Evolutionary conservation across 2,329 filamentous ascomycete genomes (phyloP), one percentile per base, ranked within the genome.

Genomic region (Trichoderma koningiopsis): DNA sequence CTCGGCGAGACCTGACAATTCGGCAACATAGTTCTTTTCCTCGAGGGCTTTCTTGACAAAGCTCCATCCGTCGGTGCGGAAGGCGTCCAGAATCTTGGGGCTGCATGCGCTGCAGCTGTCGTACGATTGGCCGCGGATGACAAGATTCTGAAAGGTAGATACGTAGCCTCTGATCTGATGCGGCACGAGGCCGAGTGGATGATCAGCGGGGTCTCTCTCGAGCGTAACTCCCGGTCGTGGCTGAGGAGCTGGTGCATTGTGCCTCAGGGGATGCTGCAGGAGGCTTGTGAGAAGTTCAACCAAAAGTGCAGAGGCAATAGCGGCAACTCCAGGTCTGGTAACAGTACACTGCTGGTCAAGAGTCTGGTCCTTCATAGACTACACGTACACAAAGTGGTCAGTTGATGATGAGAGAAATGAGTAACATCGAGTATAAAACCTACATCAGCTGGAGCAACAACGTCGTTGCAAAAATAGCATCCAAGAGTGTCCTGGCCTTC

Each of bases 381-480:
- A 75, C 60, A 70, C 33, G 22, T n/a, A 16, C 19, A 27, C 6
- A 64, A 22, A 2, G 35, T 6, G 37, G 60, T 67, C 31, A 67
- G 64, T 14, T 31, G 27, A n/a, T 29, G 16, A n/a, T 52, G 0
- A 1, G 3, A 24, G 4, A 29, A 29, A 22, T 0, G 14, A 8
- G 7, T 7, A 56, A 22, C 13, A 8, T 2, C 6, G 3, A n/a
- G 3, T 16, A 16, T 16, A 16, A 53, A 43, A 86, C 91, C 88
- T 83, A 97, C 94, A 82, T 98, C 93, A 71, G 91, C 91, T 27
- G 96, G 96, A 7, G 95, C 93, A 61, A 98, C 95, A 31, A 99
- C 95, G 78, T 99, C 96, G 76, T 97, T 98, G 82, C 96, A 99
- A 80, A 98, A 99, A 79, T 99, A 99, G 81, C 96, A 99, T 11